Evolutionary conservation across 2,329 filamentous ascomycete genomes (phyloP).

Genomic region (Cladosporium oxysporum): DNA sequence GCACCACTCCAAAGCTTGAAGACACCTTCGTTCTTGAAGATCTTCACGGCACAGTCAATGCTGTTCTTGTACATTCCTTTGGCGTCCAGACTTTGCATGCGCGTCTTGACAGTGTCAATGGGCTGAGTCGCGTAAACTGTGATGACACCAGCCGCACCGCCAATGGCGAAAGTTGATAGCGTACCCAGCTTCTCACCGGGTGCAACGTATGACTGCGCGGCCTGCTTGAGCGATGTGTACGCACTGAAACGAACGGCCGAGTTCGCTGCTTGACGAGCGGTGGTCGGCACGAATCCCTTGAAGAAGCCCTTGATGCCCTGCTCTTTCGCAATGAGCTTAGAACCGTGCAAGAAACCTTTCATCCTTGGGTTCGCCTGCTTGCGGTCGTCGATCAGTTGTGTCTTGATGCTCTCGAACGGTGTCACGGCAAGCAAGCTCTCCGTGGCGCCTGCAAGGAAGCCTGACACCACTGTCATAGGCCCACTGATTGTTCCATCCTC

Average conservation of each 20-base stretch:
- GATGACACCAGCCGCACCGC: slow-evolving; percentile 83
- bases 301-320: slow-evolving; percentile 91
- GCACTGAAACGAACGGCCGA: slow-evolving; percentile 87
- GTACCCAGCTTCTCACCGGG: slow-evolving; percentile 93
- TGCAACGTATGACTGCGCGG: slow-evolving; percentile 88
- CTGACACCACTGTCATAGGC: slow-evolving; percentile 85
- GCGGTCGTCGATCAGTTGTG: slow-evolving; percentile 94
- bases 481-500: slow-evolving; percentile 85
- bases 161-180: slow-evolving; percentile 85
- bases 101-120: slow-evolving; percentile 92
- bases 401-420: slow-evolving; percentile 98
- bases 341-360: slow-evolving; percentile 88
- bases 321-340: slow-evolving; percentile 82
- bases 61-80: slow-evolving; percentile 80
- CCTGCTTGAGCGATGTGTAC: slow-evolving; percentile 90
- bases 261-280: slow-evolving; percentile 91
- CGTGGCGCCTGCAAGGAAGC: slow-evolving; percentile 91
- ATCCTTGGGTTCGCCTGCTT: slow-evolving; percentile 84
- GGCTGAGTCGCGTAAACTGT: slow-evolving; percentile 77
- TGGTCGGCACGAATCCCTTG: slow-evolving; percentile 94
- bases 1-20: slow-evolving; percentile 94
- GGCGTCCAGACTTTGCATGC: slow-evolving; percentile 95
- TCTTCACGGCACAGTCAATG: slow-evolving; percentile 76
- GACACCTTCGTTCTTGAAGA: slow-evolving; percentile 86
- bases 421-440: slow-evolving; percentile 93